phyloP scores from a whole-genome alignment of 768 basidiomycete genomes.

The Cytidiella melzeri region DNA sequence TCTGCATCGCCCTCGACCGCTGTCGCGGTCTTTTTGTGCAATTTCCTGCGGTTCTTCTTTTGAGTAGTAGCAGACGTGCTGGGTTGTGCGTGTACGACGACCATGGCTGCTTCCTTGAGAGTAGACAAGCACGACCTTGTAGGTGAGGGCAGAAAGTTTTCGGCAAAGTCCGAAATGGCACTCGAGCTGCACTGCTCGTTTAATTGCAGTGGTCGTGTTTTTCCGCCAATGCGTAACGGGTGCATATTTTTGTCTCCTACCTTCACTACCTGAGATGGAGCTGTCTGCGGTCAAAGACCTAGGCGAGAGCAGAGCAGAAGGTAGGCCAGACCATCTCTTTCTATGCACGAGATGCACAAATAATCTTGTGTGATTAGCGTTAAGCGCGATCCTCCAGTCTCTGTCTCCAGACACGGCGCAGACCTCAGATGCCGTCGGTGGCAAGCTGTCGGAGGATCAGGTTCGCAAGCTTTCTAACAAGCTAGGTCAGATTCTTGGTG shows the following conservation, averaged over 20 bases:
- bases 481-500: constrained; percentile 51
- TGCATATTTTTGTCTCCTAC: no score
- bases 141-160: constrained; percentile 5
- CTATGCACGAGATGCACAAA: not conserved
- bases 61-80: constrained; percentile 26
- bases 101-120: constrained; percentile 26
- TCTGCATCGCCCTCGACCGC: constrained; percentile 14
- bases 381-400: constrained; percentile 35
- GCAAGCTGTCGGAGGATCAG: constrained; percentile 40
- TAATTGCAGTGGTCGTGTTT: no score
- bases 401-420: constrained; percentile 23
- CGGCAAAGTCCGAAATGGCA: constrained; percentile 5
- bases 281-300: constrained; percentile 19
- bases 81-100: constrained; percentile 32
- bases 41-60: constrained; percentile 41
- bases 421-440: not conserved
- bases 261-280: not conserved
- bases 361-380: constrained; percentile 20
- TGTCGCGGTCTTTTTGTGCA: constrained; percentile 34
- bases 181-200: not conserved
- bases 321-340: constrained; percentile 18
- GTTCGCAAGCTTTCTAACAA: constrained; percentile 51
- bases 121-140: not conserved
- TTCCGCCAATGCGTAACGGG: no score
- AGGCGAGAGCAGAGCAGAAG: constrained; percentile 29